Base-by-base conservation (phyloP, 2,329 filamentous ascomycete species). In the Alternaria longipes region DNA sequence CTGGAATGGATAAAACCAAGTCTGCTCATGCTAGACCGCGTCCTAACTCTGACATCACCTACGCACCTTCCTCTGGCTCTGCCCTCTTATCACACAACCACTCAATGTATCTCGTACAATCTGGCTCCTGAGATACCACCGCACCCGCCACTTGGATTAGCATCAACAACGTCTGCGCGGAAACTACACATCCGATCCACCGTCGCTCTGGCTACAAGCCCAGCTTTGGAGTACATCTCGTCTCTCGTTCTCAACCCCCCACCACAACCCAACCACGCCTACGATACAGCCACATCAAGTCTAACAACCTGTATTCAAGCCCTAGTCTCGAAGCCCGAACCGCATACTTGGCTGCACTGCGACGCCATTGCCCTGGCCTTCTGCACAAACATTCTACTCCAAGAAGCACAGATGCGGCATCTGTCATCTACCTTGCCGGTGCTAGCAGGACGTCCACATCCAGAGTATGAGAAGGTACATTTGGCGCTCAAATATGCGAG, bases 351-450 rank as follows among this genome's bases (percentile, higher is more conserved):
- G 65, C 47, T 67, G 5, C 65, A 67, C 32, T 67, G 62, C 36
- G 62, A 65, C 41, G 57, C 63, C 12, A 60, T 63, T 20, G 59
- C 65, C 8, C 59, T 67, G 40, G 60, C 62, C 12, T 63, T 67
- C 16, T 67, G 59, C 24, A 59, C 62, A 3, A 63, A 67, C 22
- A 50, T 67, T 6, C 38, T 67, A 14, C 53, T 67, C 2, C 34
- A 36, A 36, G 34, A 36, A 36, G 12, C 34, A 7, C 34, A 16
- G 16, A 36, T 36, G 14, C 34, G 34, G 14, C 16, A 36, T 12
- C 34, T 36, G 14, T 16, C 12, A 7, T 36, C 34, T 16, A 16
- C 3, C 7, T 8, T 36, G 7, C 34, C 34, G 6, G 16, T n/a
- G 34, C 34, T 36, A 36, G 16, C 34, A 36, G 12, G 16, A 36